Evolutionary conservation across 2,329 filamentous ascomycete species (phyloP).

Genomic region (Fusarium tjaetaba): DNA sequence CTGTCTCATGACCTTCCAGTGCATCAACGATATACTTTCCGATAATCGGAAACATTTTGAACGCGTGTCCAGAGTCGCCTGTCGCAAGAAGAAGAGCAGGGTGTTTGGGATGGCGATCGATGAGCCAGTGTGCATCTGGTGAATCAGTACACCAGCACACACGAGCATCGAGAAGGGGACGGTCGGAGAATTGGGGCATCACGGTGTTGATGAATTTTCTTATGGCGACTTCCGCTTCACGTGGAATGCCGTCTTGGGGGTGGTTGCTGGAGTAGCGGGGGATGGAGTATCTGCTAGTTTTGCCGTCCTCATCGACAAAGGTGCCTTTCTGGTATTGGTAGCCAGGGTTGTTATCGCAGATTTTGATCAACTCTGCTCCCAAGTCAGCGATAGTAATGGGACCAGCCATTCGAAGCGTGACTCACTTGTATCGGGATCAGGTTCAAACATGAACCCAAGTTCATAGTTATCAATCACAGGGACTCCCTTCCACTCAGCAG

Average conservation of each 20-base stretch:
- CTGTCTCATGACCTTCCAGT: neutral
- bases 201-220: neutral
- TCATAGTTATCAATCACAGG: conserved; percentile 3
- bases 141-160: conserved; percentile 11
- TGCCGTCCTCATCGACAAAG: neutral
- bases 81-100: neutral
- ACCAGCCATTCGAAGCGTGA: accelerated
- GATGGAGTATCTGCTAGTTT: neutral
- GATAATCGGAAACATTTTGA: conserved; percentile 10
- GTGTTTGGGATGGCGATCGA: neutral
- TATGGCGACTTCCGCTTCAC: neutral
- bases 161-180: neutral
- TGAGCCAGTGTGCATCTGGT: conserved; percentile 3
- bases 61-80: neutral
- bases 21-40: neutral
- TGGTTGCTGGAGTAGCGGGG: conserved; percentile 5
- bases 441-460: conserved; percentile 16
- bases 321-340: conserved; percentile 1
- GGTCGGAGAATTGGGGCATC: neutral
- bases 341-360: neutral
- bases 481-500: neutral
- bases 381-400: accelerated
- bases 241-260: neutral
- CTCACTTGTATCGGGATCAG: conserved; percentile 3
- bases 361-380: neutral